Evolutionary conservation across 2,329 filamentous ascomycete genomes (phyloP).

Genomic region (Aspergillus caelatus): DNA sequence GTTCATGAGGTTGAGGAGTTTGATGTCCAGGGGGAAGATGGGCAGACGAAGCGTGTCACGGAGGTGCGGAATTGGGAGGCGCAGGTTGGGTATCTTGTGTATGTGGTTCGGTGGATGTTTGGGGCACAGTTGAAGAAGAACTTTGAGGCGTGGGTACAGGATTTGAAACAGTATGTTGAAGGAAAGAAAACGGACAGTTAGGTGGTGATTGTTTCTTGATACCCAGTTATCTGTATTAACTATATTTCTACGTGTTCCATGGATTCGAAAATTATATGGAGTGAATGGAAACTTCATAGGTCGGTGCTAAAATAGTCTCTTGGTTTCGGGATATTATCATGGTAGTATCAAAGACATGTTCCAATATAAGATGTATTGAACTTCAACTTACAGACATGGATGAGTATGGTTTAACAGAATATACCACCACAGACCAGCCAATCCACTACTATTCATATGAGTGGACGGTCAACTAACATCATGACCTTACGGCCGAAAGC

Average conservation of each 20-base stretch:
- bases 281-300: fast-evolving
- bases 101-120: conserved; percentile 48
- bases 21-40: conserved; percentile 22
- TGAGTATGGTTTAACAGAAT: too few relatives aligned
- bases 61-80: conserved; percentile 50
- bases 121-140: conserved; percentile 36
- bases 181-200: not conserved
- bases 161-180: conserved; percentile 47
- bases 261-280: fast-evolving
- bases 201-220: not conserved
- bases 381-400: too few relatives aligned
- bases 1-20: conserved; percentile 51
- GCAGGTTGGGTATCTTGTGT: conserved; percentile 46
- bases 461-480: too few relatives aligned
- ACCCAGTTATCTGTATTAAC: not conserved
- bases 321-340: too few relatives aligned
- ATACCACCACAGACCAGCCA: too few relatives aligned
- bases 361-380: too few relatives aligned
- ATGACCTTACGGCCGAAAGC: too few relatives aligned
- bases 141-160: conserved; percentile 46
- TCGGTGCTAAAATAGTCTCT: not conserved
- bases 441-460: too few relatives aligned
- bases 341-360: too few relatives aligned
- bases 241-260: not conserved
- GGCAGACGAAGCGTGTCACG: conserved; percentile 22